phyloP scores from a whole-genome alignment of 2,329 filamentous ascomycete species.

The Talaromyces sp. region DNA sequence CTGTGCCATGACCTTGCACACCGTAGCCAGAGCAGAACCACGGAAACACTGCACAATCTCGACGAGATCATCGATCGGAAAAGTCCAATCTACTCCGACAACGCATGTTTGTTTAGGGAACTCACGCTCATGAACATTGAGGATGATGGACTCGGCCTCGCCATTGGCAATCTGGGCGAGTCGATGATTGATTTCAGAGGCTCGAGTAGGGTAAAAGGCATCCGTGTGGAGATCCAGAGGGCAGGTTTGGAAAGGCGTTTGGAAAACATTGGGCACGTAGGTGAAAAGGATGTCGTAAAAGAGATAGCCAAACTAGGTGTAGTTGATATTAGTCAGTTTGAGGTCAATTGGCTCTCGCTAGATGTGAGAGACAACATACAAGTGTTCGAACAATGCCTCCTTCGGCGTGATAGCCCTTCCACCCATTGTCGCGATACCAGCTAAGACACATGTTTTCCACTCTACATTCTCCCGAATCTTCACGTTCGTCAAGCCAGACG shows the following conservation, averaged over 20 bases:
- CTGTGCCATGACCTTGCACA: slow-evolving; percentile 93
- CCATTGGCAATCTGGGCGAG: slow-evolving; percentile 86
- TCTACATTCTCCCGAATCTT: slow-evolving; percentile 66
- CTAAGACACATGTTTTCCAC: slow-evolving; percentile 94
- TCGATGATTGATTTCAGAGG: slow-evolving; percentile 81
- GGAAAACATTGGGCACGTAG: slow-evolving; percentile 94
- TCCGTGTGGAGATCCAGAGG: slow-evolving; percentile 91
- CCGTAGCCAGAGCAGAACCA: slow-evolving; percentile 70
- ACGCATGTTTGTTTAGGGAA: slow-evolving; percentile 71
- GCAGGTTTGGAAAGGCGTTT: slow-evolving; percentile 90
- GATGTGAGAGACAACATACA: slow-evolving; percentile 20
- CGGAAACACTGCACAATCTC: slow-evolving; percentile 76
- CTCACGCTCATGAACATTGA: slow-evolving; percentile 63
- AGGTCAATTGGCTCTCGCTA: not conserved
- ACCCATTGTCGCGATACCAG: slow-evolving; percentile 74
- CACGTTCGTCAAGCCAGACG: slow-evolving; percentile 76
- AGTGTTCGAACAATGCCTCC: slow-evolving; percentile 88
- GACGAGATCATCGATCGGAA: slow-evolving; percentile 68
- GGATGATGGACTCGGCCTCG: slow-evolving; percentile 61
- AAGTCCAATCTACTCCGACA: slow-evolving; percentile 90
- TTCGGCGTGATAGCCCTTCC: slow-evolving; percentile 93
- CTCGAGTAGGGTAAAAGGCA: slow-evolving; percentile 79
- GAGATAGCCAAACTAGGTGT: slow-evolving; percentile 65
- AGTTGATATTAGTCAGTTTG: not conserved
- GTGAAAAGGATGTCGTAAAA: slow-evolving; percentile 92